Percentiles rank a stretch among this genome's conserved stretches.
Conservation (phyloP, 345 rosid genomes). For the Eutrema heterophyllum region DNA sequence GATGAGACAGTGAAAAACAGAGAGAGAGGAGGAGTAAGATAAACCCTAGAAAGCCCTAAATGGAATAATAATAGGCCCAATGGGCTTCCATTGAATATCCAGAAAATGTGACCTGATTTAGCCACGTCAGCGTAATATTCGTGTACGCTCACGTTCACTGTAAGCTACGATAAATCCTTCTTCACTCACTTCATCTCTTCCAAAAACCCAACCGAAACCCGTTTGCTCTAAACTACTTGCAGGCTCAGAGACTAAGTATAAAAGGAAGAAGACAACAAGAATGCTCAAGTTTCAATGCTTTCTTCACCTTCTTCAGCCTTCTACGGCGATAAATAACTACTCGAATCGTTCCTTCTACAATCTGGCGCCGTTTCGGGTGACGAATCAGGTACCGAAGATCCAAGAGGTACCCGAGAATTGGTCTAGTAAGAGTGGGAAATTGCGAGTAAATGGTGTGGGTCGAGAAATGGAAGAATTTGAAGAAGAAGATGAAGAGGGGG, state of each 20-base stretch:
- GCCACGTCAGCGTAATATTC: conserved; percentile 3
- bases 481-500: conserved; percentile 27
- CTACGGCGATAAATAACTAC: background rate
- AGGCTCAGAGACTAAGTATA: background rate
- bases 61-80: background rate
- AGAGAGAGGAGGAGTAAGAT: no score
- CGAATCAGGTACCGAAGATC: conserved; percentile 1
- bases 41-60: no score
- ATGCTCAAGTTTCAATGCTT: conserved; percentile 25
- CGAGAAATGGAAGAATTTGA: conserved; percentile 21
- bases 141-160: conserved; percentile 1
- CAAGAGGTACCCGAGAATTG: conserved; percentile 1
- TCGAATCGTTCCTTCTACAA: background rate
- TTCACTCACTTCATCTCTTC: background rate
- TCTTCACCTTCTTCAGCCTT: conserved; percentile 11
- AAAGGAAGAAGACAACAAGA: background rate
- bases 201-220: conserved; percentile 8
- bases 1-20: no score
- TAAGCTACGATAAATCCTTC: conserved; percentile 7
- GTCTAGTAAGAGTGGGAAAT: conserved; percentile 1
- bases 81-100: background rate
- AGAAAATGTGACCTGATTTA: background rate
- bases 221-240: background rate
- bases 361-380: conserved; percentile 28
- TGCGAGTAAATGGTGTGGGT: conserved; percentile 15